phyloP scores from a whole-genome alignment of 371 early-diverging fungal species.

The Smittium culicis region DNA sequence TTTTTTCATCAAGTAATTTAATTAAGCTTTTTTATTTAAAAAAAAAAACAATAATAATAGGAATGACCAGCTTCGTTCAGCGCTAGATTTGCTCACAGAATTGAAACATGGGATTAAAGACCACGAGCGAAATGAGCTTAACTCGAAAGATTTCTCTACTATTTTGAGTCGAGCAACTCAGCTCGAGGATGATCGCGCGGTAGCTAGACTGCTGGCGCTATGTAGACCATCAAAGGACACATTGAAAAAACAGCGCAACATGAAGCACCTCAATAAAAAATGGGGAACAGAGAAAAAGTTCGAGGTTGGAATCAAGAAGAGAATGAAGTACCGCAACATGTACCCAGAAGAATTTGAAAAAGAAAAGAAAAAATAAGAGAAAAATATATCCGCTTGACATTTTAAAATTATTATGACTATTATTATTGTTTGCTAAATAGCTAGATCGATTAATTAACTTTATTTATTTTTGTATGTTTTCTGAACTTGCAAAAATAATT shows the following conservation, averaged over 20 bases:
- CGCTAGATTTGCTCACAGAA: constrained; percentile 23
- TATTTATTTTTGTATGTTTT: no score
- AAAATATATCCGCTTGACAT: background rate
- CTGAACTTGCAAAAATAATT: no score
- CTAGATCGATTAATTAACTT: no score
- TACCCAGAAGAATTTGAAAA: constrained; percentile 7
- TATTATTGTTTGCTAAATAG: no score
- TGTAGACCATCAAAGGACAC: constrained; percentile 15
- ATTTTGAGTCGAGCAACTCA: constrained; percentile 21
- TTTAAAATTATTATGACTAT: no score
- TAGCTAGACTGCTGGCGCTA: constrained; percentile 1
- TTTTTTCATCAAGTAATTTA: no score
- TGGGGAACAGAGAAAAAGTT: constrained; percentile 27
- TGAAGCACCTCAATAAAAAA: constrained; percentile 23
- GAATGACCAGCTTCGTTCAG: constrained; percentile 22
- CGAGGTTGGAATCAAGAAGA: constrained; percentile 8
- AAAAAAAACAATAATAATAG: background rate
- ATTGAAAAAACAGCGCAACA: constrained; percentile 17
- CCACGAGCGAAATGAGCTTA: constrained; percentile 21
- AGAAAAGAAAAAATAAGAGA: background rate
- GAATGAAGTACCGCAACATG: background rate
- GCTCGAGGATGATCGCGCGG: constrained; percentile 15
- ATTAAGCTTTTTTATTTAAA: no score
- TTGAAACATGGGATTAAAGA: constrained; percentile 23
- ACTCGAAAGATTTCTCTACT: constrained; percentile 23